Conservation (phyloP, 2,329 filamentous ascomycete species). For the Cladorrhinum sp. region DNA sequence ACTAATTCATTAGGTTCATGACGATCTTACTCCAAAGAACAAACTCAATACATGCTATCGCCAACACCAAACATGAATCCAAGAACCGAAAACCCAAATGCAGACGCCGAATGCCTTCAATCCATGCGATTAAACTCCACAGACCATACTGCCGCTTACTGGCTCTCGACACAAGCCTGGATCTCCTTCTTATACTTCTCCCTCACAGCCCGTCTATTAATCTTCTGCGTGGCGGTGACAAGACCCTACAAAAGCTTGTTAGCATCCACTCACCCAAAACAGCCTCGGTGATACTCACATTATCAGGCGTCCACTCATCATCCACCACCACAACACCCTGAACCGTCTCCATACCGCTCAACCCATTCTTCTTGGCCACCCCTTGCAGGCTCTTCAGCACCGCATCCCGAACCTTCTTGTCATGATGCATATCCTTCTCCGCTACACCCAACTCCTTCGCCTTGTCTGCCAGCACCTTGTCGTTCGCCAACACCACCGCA, state of each 20-base stretch:
- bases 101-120: background rate
- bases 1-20: background rate
- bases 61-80: background rate
- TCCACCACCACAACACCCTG: constrained; percentile 74
- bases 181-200: constrained; percentile 53
- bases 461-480: constrained; percentile 59
- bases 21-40: background rate
- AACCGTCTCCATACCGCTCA: constrained; percentile 70
- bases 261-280: too few species aligned
- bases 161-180: constrained; percentile 36
- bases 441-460: constrained; percentile 60
- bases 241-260: constrained; percentile 42
- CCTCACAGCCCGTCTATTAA: constrained; percentile 53
- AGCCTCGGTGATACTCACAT: constrained; percentile 66
- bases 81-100: background rate
- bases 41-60: background rate
- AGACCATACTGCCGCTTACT: constrained; percentile 6
- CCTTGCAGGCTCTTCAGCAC: constrained; percentile 67
- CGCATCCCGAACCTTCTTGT: constrained; percentile 60
- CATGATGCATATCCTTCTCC: constrained; percentile 64
- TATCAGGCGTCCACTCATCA: constrained; percentile 84
- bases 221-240: constrained; percentile 60
- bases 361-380: constrained; percentile 62
- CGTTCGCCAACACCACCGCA: constrained; percentile 71
- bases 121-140: too few species aligned